These are phyloP conservation scores for Colletotrichum sp. DNA, from an alignment of 2,329 filamentous ascomycete species.

Conservation along the genomic window DNA sequence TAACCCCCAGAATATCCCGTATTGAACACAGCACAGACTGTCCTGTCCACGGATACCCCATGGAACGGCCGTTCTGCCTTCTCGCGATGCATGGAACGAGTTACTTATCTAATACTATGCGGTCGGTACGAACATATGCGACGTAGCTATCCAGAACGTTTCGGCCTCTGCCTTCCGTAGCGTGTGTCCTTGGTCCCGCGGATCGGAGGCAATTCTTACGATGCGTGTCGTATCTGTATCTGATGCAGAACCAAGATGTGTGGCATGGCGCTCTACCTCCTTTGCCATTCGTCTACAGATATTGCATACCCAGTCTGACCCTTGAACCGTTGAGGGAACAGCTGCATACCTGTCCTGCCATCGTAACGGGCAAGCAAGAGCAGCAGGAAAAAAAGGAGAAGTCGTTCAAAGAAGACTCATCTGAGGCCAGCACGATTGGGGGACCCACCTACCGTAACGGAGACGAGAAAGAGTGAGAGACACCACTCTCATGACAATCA, in stretches of 20 bases:
- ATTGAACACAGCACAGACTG: neutral
- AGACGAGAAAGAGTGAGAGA: neutral
- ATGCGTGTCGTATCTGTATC: neutral
- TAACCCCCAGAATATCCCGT: neutral
- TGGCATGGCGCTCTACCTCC: neutral
- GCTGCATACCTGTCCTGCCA: neutral
- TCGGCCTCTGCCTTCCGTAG: neutral
- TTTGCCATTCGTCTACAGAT: neutral
- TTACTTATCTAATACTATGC: neutral
- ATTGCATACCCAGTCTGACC: neutral
- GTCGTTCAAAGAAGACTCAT: slow-evolving; percentile 21
- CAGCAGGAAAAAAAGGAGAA: neutral
- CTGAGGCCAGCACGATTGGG: slow-evolving; percentile 9
- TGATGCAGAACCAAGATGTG: neutral
- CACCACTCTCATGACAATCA: slow-evolving; percentile 13
- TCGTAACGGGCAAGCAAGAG: neutral
- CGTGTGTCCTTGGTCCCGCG: neutral
- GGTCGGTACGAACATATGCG: neutral
- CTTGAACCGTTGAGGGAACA: neutral
- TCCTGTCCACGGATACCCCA: neutral
- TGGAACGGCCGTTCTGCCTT: neutral
- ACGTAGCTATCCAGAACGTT: neutral
- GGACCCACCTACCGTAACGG: neutral
- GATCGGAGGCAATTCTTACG: neutral
- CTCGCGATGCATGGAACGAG: neutral